Evolutionary conservation across 768 basidiomycete genomes (phyloP).

Genomic region (Krasilnikovozyma curviuscula): DNA sequence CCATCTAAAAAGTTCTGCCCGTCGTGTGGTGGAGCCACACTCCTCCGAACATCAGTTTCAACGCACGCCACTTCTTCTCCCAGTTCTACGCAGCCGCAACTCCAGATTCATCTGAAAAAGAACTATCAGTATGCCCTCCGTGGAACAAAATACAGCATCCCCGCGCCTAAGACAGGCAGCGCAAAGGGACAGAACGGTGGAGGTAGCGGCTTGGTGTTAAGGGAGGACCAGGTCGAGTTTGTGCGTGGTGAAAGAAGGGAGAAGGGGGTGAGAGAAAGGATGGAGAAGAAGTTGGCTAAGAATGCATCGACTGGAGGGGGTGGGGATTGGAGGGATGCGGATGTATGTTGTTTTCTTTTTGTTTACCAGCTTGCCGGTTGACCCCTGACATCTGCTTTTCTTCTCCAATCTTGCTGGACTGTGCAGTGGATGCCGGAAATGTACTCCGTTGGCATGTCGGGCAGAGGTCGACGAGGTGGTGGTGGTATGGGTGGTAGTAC

Average conservation of each 20-base stretch:
- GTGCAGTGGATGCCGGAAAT: conserved; percentile 25
- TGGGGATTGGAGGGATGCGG: neutral
- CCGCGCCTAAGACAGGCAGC: conserved; percentile 68
- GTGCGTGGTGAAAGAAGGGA: conserved; percentile 58
- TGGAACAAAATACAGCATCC: conserved; percentile 82
- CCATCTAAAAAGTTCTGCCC: conserved; percentile 89
- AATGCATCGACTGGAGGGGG: conserved; percentile 57
- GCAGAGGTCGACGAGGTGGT: too few relatives aligned
- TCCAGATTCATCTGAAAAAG: conserved; percentile 66
- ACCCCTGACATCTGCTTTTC: neutral
- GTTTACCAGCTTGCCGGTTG: conserved; percentile 8
- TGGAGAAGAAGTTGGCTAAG: conserved; percentile 64
- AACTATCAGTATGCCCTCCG: conserved; percentile 88
- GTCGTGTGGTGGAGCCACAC: conserved; percentile 67
- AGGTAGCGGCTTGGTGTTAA: conserved; percentile 63
- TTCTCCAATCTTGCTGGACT: neutral
- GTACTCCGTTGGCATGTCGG: conserved; percentile 23
- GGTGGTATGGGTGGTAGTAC: too few relatives aligned
- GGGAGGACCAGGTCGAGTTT: conserved; percentile 85
- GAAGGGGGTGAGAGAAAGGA: conserved; percentile 52
- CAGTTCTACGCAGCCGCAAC: conserved; percentile 15
- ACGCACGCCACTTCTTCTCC: conserved; percentile 31
- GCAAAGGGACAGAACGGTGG: conserved; percentile 41
- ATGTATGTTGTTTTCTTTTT: neutral
- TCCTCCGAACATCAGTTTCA: conserved; percentile 79